phyloP scores from a whole-genome alignment of 108 stramenopile species.

The Nitzschia sp. region DNA sequence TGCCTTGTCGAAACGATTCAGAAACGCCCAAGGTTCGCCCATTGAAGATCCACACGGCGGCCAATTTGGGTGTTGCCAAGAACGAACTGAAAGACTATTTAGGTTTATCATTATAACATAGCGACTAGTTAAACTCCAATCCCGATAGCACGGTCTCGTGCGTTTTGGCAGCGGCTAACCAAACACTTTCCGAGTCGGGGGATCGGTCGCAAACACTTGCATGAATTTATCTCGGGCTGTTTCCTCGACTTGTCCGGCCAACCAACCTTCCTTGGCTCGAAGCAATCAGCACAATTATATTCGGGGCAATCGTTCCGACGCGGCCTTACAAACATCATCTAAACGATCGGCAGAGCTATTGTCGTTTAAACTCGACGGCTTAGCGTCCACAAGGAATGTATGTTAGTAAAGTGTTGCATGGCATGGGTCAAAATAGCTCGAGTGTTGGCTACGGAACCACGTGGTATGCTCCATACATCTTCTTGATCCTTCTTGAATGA shows the following conservation, averaged over 20 bases:
- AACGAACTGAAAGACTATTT: too few species aligned
- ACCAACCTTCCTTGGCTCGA: constrained; percentile 96
- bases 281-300: constrained; percentile 97
- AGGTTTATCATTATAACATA: too few species aligned
- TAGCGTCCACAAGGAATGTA: constrained; percentile 89
- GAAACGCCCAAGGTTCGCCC: too few species aligned
- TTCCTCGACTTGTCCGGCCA: constrained; percentile 83
- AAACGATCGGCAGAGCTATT: constrained; percentile 65
- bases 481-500: constrained; percentile 97
- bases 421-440: constrained; percentile 87
- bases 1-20: too few species aligned
- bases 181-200: constrained; percentile 94
- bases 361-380: constrained; percentile 91
- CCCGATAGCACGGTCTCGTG: too few species aligned
- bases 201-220: constrained; percentile 93
- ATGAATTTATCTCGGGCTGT: constrained; percentile 90
- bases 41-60: too few species aligned
- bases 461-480: constrained; percentile 78
- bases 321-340: constrained; percentile 81
- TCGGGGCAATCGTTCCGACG: constrained; percentile 75
- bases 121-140: too few species aligned
- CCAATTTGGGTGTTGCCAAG: too few species aligned
- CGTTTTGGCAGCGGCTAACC: constrained; percentile 97
- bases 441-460: constrained; percentile 81
- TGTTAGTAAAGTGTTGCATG: constrained; percentile 76